Conservation (phyloP, 2,329 filamentous ascomycete species). For the Juglanconis sp. region DNA sequence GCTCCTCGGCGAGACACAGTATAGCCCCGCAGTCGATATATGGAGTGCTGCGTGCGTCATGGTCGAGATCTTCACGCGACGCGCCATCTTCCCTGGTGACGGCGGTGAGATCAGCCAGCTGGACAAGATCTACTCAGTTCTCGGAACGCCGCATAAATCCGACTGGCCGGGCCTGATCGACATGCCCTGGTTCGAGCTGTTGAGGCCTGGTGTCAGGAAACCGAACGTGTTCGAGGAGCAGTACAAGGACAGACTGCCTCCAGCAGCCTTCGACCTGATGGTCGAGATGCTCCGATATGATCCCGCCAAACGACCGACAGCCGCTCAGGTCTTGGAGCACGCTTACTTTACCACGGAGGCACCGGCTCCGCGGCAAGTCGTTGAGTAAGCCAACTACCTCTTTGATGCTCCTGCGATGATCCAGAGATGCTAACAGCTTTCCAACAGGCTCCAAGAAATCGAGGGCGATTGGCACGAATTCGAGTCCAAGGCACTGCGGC, state of each 20-base stretch:
- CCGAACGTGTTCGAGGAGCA: conserved; percentile 77
- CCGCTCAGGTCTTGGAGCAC: conserved; percentile 80
- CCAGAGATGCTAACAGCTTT: conserved; percentile 27
- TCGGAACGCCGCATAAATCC: conserved; percentile 79
- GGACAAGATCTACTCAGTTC: conserved; percentile 90
- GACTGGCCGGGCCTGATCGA: conserved; percentile 91
- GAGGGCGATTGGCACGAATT: conserved; percentile 99
- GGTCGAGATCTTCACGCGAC: conserved; percentile 90
- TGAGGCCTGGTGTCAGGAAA: conserved; percentile 72
- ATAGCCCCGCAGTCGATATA: conserved; percentile 85
- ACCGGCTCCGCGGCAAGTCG: conserved; percentile 71
- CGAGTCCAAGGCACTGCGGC: conserved; percentile 89
- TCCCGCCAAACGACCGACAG: conserved; percentile 76
- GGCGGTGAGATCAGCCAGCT: conserved; percentile 94
- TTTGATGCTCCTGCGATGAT: conserved; percentile 1
- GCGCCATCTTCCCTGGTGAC: conserved; percentile 92
- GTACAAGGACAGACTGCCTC: conserved; percentile 73
- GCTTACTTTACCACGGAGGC: conserved; percentile 84
- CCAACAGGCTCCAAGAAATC: conserved; percentile 65
- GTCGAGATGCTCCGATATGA: conserved; percentile 86
- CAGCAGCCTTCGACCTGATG: conserved; percentile 79
- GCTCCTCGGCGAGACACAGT: conserved; percentile 85
- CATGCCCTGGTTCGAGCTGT: conserved; percentile 94
- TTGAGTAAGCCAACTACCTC: conserved; percentile 62
- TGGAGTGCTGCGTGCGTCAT: conserved; percentile 98